A percentile compares a stretch with the other conserved stretches of the same genome.
phyloP scores from a whole-genome alignment of 352 stramenopile species.

The Blastocystis sp. region DNA sequence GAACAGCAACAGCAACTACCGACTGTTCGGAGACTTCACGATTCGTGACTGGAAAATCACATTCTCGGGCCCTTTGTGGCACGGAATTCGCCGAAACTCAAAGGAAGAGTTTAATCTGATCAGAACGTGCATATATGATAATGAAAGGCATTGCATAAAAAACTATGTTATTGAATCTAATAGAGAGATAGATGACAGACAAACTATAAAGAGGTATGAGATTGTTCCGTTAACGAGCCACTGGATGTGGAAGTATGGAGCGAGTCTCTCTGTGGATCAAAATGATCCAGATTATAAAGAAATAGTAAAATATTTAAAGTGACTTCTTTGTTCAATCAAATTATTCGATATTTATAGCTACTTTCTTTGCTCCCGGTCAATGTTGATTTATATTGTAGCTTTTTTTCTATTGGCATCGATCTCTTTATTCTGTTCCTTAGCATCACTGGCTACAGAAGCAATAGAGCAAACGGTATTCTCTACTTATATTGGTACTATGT shows the following conservation, averaged over 20 bases:
- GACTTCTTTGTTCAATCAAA: neutral
- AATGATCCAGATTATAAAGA: neutral
- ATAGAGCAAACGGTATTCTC: neutral
- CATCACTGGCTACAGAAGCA: neutral
- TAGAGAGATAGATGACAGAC: neutral
- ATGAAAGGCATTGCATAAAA: neutral
- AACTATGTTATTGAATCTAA: neutral
- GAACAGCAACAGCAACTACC: neutral
- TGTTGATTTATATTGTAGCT: neutral
- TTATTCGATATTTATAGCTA: neutral
- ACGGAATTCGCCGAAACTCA: neutral
- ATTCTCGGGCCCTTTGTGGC: neutral
- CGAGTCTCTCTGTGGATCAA: neutral
- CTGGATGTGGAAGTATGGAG: neutral
- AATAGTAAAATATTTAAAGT: neutral
- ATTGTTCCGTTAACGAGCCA: neutral
- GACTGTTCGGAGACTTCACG: neutral
- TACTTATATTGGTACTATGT: neutral
- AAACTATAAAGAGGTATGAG: neutral
- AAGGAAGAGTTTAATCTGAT: neutral
- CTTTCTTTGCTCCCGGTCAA: neutral
- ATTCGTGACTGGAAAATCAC: neutral
- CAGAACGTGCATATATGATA: neutral
- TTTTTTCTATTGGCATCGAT: neutral
- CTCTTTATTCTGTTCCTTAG: neutral